phyloP scores from a whole-genome alignment of 805 yeast species.

The Teunomyces tritomae region DNA sequence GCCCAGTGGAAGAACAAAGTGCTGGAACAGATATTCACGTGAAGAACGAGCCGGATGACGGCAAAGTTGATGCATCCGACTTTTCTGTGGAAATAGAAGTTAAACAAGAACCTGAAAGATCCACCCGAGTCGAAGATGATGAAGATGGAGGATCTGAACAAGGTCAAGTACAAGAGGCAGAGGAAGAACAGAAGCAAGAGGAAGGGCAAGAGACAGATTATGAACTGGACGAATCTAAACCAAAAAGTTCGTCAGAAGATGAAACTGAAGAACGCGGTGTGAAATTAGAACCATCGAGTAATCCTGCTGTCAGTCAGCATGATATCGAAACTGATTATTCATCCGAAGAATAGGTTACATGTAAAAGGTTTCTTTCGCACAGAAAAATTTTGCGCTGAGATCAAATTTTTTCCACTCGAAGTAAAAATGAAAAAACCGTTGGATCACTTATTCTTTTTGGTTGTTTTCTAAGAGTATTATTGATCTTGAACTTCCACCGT shows the following conservation, averaged over 20 bases:
- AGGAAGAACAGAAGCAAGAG: conserved; percentile 10
- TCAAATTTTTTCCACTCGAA: conserved; percentile 1
- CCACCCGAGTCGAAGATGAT: background rate
- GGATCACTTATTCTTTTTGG: conserved; percentile 2
- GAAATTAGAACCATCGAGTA: background rate
- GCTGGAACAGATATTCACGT: background rate
- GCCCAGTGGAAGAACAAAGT: background rate
- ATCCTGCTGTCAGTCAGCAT: background rate
- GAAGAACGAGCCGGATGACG: conserved; percentile 6
- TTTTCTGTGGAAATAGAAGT: background rate
- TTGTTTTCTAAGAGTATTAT: background rate
- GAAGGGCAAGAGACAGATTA: conserved; percentile 5
- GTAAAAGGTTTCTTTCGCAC: background rate
- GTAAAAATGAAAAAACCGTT: conserved; percentile 1
- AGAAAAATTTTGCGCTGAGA: conserved; percentile 4
- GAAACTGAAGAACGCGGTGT: background rate
- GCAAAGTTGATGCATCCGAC: background rate
- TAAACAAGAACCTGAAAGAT: background rate
- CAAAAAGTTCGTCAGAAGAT: background rate
- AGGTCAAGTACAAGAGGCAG: conserved; percentile 4
- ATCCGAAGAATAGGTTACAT: background rate
- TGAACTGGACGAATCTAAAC: background rate
- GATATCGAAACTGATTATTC: conserved; percentile 6
- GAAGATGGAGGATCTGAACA: conserved; percentile 3
- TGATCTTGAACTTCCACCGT: background rate